Evolutionary conservation across 1,139 yeast genomes (phyloP).

Genomic region (Torulaspora globosa): DNA sequence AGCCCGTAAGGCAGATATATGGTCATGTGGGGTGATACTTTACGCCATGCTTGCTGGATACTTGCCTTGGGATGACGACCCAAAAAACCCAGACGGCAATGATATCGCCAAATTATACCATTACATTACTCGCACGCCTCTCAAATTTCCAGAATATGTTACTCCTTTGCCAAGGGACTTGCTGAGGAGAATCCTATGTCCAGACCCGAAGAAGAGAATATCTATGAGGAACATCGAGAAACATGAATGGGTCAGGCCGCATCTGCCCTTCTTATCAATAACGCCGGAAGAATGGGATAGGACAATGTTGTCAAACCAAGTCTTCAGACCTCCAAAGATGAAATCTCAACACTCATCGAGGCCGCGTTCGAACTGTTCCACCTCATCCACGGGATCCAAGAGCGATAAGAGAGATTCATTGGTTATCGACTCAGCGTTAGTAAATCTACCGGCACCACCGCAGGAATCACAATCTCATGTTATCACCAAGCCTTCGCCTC

Average conservation of each 20-base stretch:
- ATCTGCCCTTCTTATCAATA: conserved; percentile 73
- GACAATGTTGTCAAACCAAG: conserved; percentile 39
- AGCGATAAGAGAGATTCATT: conserved; percentile 34
- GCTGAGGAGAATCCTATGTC: conserved; percentile 74
- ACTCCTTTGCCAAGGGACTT: conserved; percentile 90
- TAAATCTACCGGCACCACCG: conserved; percentile 35
- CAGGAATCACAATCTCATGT: conserved; percentile 36
- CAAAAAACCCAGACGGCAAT: conserved; percentile 92
- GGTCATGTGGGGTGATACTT: conserved; percentile 94
- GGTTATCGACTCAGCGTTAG: conserved; percentile 32
- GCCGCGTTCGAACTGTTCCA: conserved; percentile 37
- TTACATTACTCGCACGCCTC: conserved; percentile 84
- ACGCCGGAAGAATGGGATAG: conserved; percentile 90
- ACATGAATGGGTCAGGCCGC: conserved; percentile 85
- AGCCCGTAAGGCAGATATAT: conserved; percentile 91
- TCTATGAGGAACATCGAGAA: conserved; percentile 63
- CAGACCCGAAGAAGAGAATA: conserved; percentile 67
- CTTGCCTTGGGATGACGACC: conserved; percentile 96
- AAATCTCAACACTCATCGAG: conserved; percentile 36
- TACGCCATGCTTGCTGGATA: conserved; percentile 98
- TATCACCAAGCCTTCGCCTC: conserved; percentile 30
- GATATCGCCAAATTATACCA: conserved; percentile 88
- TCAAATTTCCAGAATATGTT: conserved; percentile 93
- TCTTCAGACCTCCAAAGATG: conserved; percentile 41
- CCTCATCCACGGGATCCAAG: conserved; percentile 33